These are phyloP conservation scores for Syzygium grande DNA, from an alignment of 345 rosid genomes.

Conservation along the genomic window DNA sequence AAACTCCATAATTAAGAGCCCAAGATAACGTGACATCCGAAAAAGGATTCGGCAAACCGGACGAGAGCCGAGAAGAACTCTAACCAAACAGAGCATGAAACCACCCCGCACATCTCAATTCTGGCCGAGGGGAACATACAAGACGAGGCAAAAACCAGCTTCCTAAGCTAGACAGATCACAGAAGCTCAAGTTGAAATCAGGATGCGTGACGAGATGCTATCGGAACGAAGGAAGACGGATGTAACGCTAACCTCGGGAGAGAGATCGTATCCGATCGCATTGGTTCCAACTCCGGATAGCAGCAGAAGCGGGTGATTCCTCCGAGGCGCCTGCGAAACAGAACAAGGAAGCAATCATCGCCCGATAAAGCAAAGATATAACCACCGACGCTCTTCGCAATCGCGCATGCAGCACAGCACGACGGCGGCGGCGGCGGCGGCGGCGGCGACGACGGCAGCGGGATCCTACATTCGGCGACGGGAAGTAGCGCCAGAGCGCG, in stretches of 20 bases:
- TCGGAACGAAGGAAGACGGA: background rate
- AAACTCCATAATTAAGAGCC: background rate
- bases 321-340: constrained; percentile 26
- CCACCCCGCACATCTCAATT: background rate
- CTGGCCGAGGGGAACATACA: background rate
- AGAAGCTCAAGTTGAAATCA: background rate
- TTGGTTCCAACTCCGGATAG: constrained; percentile 72
- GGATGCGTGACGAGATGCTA: background rate
- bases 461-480: constrained; percentile 32
- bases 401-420: background rate
- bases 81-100: background rate
- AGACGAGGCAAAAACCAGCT: background rate
- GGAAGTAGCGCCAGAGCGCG: constrained; percentile 56
- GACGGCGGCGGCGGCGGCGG: background rate
- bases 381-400: background rate
- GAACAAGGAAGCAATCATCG: background rate
- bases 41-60: background rate
- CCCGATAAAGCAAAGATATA: background rate
- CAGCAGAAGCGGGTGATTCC: constrained; percentile 75
- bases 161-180: background rate
- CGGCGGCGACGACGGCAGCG: background rate
- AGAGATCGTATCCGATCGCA: constrained; percentile 72
- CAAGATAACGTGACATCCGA: background rate
- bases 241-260: constrained; percentile 41
- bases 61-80: background rate